These are phyloP conservation scores for Jamesozyma piceae DNA, from an alignment of 805 yeast genomes.

Conservation along the genomic window DNA sequence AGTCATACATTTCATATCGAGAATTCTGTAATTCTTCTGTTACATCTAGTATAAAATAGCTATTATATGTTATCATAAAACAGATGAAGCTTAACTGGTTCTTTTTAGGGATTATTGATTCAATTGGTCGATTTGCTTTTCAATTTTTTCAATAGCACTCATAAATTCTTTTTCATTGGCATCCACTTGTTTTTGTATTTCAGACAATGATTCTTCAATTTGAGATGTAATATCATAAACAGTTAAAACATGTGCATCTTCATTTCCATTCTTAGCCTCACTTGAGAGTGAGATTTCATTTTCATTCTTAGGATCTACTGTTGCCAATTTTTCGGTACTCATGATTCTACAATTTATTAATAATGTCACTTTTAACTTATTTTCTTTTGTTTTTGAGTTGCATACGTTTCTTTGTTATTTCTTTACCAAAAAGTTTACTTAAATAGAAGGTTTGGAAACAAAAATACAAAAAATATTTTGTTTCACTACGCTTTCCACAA, in stretches of 20 bases:
- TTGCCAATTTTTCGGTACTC: conserved; percentile 1
- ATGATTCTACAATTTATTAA: neutral
- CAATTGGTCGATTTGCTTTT: conserved; percentile 14
- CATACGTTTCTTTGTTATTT: too few relatives aligned
- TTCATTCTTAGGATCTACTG: neutral
- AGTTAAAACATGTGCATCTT: conserved; percentile 9
- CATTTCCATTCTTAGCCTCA: neutral
- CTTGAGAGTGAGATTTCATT: neutral
- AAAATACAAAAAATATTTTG: neutral
- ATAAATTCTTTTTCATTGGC: conserved; percentile 18
- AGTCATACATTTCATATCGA: too few relatives aligned
- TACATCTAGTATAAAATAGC: too few relatives aligned
- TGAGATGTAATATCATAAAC: conserved; percentile 24
- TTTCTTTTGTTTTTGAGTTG: neutral
- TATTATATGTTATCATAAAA: too few relatives aligned
- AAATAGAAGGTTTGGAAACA: neutral
- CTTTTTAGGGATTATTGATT: conserved; percentile 5
- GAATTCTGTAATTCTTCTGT: too few relatives aligned
- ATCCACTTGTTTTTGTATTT: conserved; percentile 11
- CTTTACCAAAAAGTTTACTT: neutral
- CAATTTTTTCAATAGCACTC: conserved; percentile 13
- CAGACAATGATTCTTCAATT: conserved; percentile 20
- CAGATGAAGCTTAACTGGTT: too few relatives aligned
- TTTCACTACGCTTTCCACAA: neutral
- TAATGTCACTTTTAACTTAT: neutral